Evolutionary conservation across 108 stramenopile genomes (phyloP).

Genomic region (Thalassiosira profunda): DNA sequence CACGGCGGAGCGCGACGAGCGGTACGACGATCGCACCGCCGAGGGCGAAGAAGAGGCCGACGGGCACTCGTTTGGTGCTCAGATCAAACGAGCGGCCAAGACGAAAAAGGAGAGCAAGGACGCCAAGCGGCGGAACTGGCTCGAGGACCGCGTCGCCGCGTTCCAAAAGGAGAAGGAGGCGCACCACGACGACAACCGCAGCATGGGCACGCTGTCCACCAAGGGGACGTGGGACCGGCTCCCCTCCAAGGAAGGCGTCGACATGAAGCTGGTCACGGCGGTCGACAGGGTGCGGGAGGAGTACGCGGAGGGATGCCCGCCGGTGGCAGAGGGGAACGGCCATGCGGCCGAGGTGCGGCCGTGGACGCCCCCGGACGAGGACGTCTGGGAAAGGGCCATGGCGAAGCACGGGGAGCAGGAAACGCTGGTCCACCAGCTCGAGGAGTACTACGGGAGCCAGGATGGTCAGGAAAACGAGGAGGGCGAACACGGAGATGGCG

Average conservation of each 20-base stretch:
- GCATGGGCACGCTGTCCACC: slow-evolving; percentile 12
- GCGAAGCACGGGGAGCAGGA: slow-evolving; percentile 24
- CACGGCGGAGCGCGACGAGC: neutral
- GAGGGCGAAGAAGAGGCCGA: slow-evolving; percentile 9
- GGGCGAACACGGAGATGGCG: neutral
- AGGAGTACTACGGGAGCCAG: neutral
- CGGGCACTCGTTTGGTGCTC: neutral
- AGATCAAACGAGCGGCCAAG: neutral
- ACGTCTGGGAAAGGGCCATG: slow-evolving; percentile 29
- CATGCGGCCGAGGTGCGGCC: too few relatives aligned
- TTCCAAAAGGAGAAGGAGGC: neutral
- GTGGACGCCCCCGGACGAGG: too few relatives aligned
- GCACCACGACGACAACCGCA: neutral
- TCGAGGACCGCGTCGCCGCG: slow-evolving; percentile 3
- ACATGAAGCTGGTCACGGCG: neutral
- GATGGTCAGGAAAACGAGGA: neutral
- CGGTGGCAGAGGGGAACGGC: too few relatives aligned
- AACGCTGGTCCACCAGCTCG: slow-evolving; percentile 7
- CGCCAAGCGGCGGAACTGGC: neutral
- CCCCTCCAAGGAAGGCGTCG: neutral
- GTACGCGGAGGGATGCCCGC: too few relatives aligned
- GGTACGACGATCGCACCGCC: neutral
- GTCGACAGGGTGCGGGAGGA: neutral
- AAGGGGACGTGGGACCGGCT: neutral
- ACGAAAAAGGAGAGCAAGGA: neutral